These are phyloP conservation scores for Phylloporus sp. DNA, from an alignment of 768 basidiomycete species.

Conservation along the genomic window DNA sequence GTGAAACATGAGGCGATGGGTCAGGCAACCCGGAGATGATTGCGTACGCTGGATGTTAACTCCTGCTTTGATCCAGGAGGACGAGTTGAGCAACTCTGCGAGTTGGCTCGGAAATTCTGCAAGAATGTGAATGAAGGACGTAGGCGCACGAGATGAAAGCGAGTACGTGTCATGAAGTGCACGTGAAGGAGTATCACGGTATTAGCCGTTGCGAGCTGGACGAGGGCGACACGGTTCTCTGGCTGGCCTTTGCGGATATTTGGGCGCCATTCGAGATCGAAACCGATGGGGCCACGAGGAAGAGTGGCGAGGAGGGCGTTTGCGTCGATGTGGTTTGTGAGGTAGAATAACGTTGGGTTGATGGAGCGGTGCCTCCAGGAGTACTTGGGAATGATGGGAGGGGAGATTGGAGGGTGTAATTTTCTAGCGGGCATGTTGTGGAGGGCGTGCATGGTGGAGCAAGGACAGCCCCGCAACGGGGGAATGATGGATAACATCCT, in stretches of 20 bases:
- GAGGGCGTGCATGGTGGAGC: slow-evolving; percentile 6
- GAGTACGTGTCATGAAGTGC: slow-evolving; percentile 47
- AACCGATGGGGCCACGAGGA: slow-evolving; percentile 42
- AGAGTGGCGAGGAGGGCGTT: slow-evolving; percentile 16
- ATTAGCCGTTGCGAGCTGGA: slow-evolving; percentile 60
- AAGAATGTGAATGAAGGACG: slow-evolving; percentile 8
- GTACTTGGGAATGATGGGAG: slow-evolving; percentile 15
- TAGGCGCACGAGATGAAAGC: neutral
- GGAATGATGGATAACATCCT: neutral
- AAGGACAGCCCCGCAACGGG: slow-evolving; percentile 4
- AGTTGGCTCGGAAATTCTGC: slow-evolving; percentile 53
- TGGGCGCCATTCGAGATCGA: slow-evolving; percentile 82
- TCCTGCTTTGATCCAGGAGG: slow-evolving; percentile 59
- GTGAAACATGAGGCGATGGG: slow-evolving; percentile 1
- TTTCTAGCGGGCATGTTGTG: neutral
- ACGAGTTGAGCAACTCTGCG: slow-evolving; percentile 45
- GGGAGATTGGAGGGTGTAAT: neutral
- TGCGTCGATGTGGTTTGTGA: slow-evolving; percentile 31
- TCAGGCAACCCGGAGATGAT: neutral
- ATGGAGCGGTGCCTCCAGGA: slow-evolving; percentile 16
- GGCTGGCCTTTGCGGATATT: slow-evolving; percentile 44
- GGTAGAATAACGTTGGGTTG: slow-evolving; percentile 25
- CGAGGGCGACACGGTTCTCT: slow-evolving; percentile 66
- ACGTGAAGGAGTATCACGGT: slow-evolving; percentile 63
- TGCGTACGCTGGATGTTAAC: slow-evolving; percentile 65